phyloP scores from a whole-genome alignment of 2,329 filamentous ascomycete genomes.

The Ceratocystis harringtonii region DNA sequence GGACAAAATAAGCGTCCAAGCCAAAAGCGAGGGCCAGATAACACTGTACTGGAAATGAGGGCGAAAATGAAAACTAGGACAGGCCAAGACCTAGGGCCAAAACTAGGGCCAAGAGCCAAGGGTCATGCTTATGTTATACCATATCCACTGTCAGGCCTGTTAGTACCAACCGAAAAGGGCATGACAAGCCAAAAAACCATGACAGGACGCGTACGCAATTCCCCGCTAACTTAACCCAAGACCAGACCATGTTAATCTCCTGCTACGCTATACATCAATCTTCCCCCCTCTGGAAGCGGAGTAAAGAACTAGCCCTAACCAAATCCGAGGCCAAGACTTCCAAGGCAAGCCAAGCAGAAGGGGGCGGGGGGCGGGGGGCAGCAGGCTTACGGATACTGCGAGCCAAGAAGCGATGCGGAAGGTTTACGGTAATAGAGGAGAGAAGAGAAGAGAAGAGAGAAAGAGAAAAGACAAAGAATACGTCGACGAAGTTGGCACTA shows the following conservation, averaged over 20 bases:
- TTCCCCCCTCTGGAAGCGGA: not conserved
- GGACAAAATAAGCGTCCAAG: too few species aligned
- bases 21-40: not conserved
- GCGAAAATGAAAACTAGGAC: not conserved
- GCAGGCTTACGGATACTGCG: not conserved
- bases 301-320: not conserved
- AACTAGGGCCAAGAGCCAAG: not conserved
- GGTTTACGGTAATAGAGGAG: too few species aligned
- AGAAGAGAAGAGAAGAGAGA: too few species aligned
- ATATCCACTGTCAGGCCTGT: not conserved
- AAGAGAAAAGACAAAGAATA: too few species aligned
- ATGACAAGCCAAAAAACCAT: not conserved
- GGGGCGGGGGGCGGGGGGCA: not conserved
- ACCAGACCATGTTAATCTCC: not conserved
- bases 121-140: not conserved
- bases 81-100: not conserved
- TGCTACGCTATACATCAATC: not conserved
- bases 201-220: constrained; percentile 3
- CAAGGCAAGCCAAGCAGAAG: not conserved
- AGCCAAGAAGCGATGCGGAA: not conserved
- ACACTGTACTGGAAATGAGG: not conserved
- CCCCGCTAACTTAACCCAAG: not conserved
- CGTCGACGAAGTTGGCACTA: too few species aligned
- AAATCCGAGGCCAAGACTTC: not conserved
- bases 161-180: not conserved